phyloP scores from a whole-genome alignment of 2,329 filamentous ascomycete species.

The Arthroderma sp. region DNA sequence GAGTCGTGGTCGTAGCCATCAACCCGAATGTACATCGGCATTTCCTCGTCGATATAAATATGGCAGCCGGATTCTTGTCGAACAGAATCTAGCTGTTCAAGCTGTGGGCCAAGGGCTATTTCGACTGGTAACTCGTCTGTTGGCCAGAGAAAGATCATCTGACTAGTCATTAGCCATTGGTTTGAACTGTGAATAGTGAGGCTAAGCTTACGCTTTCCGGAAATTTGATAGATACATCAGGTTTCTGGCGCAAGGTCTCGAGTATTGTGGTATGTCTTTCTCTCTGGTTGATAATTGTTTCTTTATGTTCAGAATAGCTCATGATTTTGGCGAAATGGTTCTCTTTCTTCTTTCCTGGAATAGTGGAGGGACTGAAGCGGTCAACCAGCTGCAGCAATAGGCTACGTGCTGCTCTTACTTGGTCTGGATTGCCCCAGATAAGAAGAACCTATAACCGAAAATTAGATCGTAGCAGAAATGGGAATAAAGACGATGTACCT shows the following conservation, averaged over 20 bases:
- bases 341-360: constrained; percentile 10
- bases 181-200: neutral
- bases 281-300: constrained; percentile 13
- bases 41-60: constrained; percentile 24
- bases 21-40: constrained; percentile 21
- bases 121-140: constrained; percentile 27
- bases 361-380: constrained; percentile 2
- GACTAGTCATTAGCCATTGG: constrained; percentile 4
- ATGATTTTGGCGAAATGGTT: constrained; percentile 16
- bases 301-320: constrained; percentile 16
- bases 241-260: constrained; percentile 16
- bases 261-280: constrained; percentile 15
- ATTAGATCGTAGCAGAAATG: neutral
- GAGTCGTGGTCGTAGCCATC: constrained; percentile 20
- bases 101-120: constrained; percentile 28
- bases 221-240: constrained; percentile 13
- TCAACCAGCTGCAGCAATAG: constrained; percentile 13
- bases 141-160: constrained; percentile 35
- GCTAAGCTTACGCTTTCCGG: constrained; percentile 16
- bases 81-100: constrained; percentile 34
- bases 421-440: constrained; percentile 17
- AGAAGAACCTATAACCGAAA: constrained; percentile 12
- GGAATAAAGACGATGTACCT: constrained; percentile 10
- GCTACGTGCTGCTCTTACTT: constrained; percentile 14
- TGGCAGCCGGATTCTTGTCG: constrained; percentile 28